phyloP scores from a whole-genome alignment of 805 yeast species.

The Suhomyces xylopsoci region DNA sequence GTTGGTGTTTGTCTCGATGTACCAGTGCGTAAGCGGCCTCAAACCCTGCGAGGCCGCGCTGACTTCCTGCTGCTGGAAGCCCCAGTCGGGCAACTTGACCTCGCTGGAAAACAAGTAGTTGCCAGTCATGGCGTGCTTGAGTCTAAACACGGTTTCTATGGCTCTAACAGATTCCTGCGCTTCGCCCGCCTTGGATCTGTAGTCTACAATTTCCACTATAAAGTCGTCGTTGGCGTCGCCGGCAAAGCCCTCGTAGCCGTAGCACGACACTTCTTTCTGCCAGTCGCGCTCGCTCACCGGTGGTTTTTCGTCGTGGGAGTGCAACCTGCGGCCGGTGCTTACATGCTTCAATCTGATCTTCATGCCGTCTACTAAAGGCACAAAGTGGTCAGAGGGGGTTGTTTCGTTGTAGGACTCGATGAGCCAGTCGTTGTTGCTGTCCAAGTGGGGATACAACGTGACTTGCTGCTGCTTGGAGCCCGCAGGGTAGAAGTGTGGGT shows the following conservation, averaged over 20 bases:
- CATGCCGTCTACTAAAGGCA: slow-evolving; percentile 63
- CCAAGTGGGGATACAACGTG: slow-evolving; percentile 77
- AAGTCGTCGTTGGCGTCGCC: slow-evolving; percentile 88
- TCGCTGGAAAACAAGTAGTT: slow-evolving; percentile 75
- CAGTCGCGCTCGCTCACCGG: slow-evolving; percentile 75
- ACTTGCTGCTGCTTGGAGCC: slow-evolving; percentile 86
- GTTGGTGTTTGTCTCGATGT: slow-evolving; percentile 67
- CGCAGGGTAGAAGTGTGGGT: slow-evolving; percentile 62
- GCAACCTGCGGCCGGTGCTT: slow-evolving; percentile 62
- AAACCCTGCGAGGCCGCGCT: slow-evolving; percentile 73
- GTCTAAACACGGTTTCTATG: slow-evolving; percentile 65
- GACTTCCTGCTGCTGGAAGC: slow-evolving; percentile 80
- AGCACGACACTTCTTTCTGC: slow-evolving; percentile 79
- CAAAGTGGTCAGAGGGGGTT: slow-evolving; percentile 54
- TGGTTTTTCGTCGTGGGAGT: slow-evolving; percentile 79
- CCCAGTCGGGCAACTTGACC: slow-evolving; percentile 78
- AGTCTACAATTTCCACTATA: slow-evolving; percentile 66
- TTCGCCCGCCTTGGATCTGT: slow-evolving; percentile 45
- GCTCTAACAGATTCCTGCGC: slow-evolving; percentile 61
- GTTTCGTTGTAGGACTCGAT: slow-evolving; percentile 65
- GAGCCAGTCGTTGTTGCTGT: slow-evolving; percentile 68
- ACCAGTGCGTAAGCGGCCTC: slow-evolving; percentile 62
- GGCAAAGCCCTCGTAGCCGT: slow-evolving; percentile 70
- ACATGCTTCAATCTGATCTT: slow-evolving; percentile 66
- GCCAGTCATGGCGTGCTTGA: slow-evolving; percentile 78